Evolutionary conservation across 2,329 filamentous ascomycete species (phyloP).

Genomic region (Diaporthe australafricana): DNA sequence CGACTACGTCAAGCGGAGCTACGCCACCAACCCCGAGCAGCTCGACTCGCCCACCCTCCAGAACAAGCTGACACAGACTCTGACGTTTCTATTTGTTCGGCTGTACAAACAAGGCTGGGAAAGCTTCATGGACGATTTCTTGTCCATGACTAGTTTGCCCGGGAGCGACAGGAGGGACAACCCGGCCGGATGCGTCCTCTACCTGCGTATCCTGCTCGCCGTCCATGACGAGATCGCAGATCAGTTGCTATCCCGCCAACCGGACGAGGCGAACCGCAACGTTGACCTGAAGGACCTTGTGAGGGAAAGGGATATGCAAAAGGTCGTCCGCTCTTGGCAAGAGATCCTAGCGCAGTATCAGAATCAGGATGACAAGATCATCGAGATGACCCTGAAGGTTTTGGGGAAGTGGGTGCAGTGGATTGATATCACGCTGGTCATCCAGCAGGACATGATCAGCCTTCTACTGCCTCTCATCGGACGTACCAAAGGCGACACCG

Average conservation of each 20-base stretch:
- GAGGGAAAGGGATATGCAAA: constrained; percentile 86
- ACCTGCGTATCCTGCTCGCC: constrained; percentile 87
- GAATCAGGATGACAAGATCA: constrained; percentile 75
- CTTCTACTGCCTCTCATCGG: constrained; percentile 88
- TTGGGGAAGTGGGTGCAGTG: constrained; percentile 98
- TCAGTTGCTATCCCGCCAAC: constrained; percentile 83
- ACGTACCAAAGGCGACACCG: constrained; percentile 74
- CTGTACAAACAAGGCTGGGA: constrained; percentile 90
- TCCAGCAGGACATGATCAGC: constrained; percentile 88
- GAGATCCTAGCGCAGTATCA: constrained; percentile 86
- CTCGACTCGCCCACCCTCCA: constrained; percentile 83
- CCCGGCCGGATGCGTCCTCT: constrained; percentile 81
- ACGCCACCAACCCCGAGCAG: constrained; percentile 68
- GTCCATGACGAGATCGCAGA: constrained; percentile 99
- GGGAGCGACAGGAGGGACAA: constrained; percentile 75
- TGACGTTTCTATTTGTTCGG: constrained; percentile 92
- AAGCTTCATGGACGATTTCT: constrained; percentile 90
- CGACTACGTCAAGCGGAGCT: constrained; percentile 82
- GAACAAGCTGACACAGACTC: constrained; percentile 96
- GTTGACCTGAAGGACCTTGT: constrained; percentile 92
- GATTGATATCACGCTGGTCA: constrained; percentile 95
- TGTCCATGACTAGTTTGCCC: constrained; percentile 76
- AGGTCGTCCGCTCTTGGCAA: constrained; percentile 91
- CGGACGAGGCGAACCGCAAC: constrained; percentile 84
- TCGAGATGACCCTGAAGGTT: constrained; percentile 91